Base-by-base conservation (phyloP, 2,329 filamentous ascomycete genomes). In the Botrytis aclada region DNA sequence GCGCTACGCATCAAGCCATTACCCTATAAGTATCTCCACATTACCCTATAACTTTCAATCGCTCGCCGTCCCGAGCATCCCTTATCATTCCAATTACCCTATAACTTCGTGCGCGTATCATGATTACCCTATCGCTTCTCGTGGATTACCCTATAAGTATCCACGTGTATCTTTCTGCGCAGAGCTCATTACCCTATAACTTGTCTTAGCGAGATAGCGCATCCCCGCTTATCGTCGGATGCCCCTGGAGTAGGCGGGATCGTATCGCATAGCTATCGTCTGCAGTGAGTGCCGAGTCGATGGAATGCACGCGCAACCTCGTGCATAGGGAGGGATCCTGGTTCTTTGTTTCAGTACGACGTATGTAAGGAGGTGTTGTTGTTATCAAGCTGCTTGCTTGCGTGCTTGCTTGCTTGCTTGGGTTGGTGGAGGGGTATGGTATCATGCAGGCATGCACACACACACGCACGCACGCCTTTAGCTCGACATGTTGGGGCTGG, bases 41-140 rank as follows among this genome's bases (percentile, higher is more conserved):
- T 62, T 62, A 62, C 60, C 60, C 61, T 63, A 63, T 63, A 43
- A 63, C 61, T 43, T 63, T 41, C 18, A 39, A n/a, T n/a, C 14
- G 20, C 20, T 25, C 39, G 20, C 58, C 34, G 34, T 25, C 22
- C 25, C 14, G 25, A 62, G 10, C 41, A 37, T 67, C 41, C 34
- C 43, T 34, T 51, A 34, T 54, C 39, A 43, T 43, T 29, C 39
- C 25, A 8, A 62, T 62, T 62, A 62, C 60, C 60, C 60, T 62
- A 63, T 63, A 63, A 63, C 37, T 37, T 37, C 34, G 25, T 37
- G 12, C 58, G 32, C 20, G 1, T 61, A 61, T 37, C 34, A 61
- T 37, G 20, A 61, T 61, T 61, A 61, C 58, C 58, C 58, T 61
- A 61, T 61, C 39, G 12, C 34, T 63, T 43, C 25, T 9, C n/a